Evolutionary conservation across 2,329 filamentous ascomycete species (phyloP), one percentile per base, ranked within the genome.

Genomic region (Trichoderma sp.): DNA sequence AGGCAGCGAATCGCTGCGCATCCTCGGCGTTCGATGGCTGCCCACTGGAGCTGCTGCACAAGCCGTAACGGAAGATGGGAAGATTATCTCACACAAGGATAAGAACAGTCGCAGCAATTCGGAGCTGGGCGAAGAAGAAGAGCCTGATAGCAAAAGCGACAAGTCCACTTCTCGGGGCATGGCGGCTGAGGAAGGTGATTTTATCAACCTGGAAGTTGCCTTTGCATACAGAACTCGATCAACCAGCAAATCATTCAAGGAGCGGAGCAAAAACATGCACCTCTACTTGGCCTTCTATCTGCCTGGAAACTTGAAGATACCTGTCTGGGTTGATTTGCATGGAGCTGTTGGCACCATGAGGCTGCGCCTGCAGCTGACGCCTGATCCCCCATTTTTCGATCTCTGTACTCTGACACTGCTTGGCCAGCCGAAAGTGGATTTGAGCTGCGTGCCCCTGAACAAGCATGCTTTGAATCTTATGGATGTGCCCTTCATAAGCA

Each of bases 351-450:
- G 91, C 20, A 92, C 88, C 1, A 84, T 92, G 81, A 86, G 92
- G 4, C 76, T 93, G 70, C 87, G 92, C 30, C 83, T 94, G 12
- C 92, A 94, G 76, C 85, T 94, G 1, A 92, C 90, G 2, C 91
- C 92, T 0, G 92, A 94, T 75, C 92, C 92, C 0, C 92, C 92
- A 0, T 94, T 94, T 81, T 90, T 94, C 80, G 88, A 88, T n/a
- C 84, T 93, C 5, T 92, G 90, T 76, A 94, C 92, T 1, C 77
- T 93, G 72, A 92, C 91, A 0, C 92, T 94, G 73, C 86, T 94
- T 12, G 92, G 92, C 3, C 92, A 94, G 77, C 92, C 92, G 0
- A 91, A 91, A 76, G 91, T 92, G 12, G 88, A 90, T 71, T 81
- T 93, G 6, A 90, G 90, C 11, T 94, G 92, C 74, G 86, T 91